Conservation (phyloP, 331 rosid species). For the Acacia pycnantha region DNA sequence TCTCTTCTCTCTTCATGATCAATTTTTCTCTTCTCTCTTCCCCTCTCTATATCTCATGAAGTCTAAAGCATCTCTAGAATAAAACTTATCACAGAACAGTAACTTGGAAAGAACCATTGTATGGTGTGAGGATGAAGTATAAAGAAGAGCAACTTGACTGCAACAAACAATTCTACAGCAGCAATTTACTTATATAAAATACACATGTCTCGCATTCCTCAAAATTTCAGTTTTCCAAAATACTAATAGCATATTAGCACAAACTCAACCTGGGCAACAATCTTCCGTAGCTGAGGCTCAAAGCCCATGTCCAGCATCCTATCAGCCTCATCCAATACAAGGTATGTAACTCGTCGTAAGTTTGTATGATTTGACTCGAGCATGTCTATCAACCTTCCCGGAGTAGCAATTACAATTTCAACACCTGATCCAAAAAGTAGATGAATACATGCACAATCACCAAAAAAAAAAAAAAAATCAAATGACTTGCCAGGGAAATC, state of each 20-base stretch:
- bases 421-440: slow-evolving; percentile 45
- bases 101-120: neutral
- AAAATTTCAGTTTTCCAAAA: slow-evolving; percentile 10
- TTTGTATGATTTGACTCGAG: slow-evolving; percentile 70
- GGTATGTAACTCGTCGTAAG: slow-evolving; percentile 51
- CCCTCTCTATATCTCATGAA: neutral
- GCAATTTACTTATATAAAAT: neutral
- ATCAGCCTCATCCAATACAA: slow-evolving; percentile 54
- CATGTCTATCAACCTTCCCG: slow-evolving; percentile 86
- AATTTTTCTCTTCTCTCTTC: neutral
- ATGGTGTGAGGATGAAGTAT: neutral
- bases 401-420: slow-evolving; percentile 85
- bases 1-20: no score
- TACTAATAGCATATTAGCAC: slow-evolving; percentile 6
- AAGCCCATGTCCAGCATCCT: slow-evolving; percentile 57
- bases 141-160: slow-evolving; percentile 15
- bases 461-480: neutral
- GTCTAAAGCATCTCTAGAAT: slow-evolving; percentile 7
- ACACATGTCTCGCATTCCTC: neutral
- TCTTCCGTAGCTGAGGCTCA: slow-evolving; percentile 52
- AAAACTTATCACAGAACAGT: slow-evolving; percentile 1
- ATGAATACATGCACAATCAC: slow-evolving; percentile 12
- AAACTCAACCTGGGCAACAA: slow-evolving; percentile 47
- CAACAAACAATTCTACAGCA: slow-evolving; percentile 5
- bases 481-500: neutral